Conservation (phyloP, 1,284 basidiomycete species). For the Cryptococcus neoformans region DNA sequence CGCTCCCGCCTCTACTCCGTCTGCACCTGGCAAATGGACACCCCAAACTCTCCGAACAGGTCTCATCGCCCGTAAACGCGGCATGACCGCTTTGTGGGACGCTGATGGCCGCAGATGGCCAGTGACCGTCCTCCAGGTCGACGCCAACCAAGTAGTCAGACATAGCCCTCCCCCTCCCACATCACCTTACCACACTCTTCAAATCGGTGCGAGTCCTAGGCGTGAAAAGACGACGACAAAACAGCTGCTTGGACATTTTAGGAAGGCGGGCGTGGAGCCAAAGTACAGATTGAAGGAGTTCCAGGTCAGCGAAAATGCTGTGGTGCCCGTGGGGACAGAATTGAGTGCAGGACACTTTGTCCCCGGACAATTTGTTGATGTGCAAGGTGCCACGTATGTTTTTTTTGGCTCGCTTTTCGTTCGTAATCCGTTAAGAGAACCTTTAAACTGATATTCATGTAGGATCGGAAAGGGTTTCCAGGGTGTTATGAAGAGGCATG, state of each 20-base stretch:
- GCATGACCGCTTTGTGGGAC: slow-evolving; percentile 94
- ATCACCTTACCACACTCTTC: slow-evolving; percentile 73
- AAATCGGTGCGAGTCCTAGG: slow-evolving; percentile 74
- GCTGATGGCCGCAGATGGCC: slow-evolving; percentile 81
- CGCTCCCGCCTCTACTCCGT: slow-evolving; percentile 4
- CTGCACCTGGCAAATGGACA: slow-evolving; percentile 59
- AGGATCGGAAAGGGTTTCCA: slow-evolving; percentile 97
- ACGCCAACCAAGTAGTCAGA: slow-evolving; percentile 51
- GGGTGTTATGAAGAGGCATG: slow-evolving; percentile 96
- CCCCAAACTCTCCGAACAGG: slow-evolving; percentile 86
- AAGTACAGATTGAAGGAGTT: slow-evolving; percentile 92
- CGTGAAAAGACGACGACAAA: slow-evolving; percentile 63
- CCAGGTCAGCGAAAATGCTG: slow-evolving; percentile 79
- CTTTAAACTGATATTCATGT: neutral
- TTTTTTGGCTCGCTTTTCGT: neutral
- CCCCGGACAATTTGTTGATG: slow-evolving; percentile 95
- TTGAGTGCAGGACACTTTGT: slow-evolving; percentile 94
- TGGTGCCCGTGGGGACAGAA: slow-evolving; percentile 83
- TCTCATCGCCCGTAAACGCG: slow-evolving; percentile 91
- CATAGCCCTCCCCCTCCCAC: slow-evolving; percentile 34
- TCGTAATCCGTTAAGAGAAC: neutral
- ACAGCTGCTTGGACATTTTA: slow-evolving; percentile 83
- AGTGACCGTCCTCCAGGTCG: slow-evolving; percentile 90
- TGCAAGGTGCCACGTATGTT: slow-evolving; percentile 83
- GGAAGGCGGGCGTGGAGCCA: slow-evolving; percentile 72